Conservation (phyloP, 108 stramenopile species). For the Cyclotella distinguenda region DNA sequence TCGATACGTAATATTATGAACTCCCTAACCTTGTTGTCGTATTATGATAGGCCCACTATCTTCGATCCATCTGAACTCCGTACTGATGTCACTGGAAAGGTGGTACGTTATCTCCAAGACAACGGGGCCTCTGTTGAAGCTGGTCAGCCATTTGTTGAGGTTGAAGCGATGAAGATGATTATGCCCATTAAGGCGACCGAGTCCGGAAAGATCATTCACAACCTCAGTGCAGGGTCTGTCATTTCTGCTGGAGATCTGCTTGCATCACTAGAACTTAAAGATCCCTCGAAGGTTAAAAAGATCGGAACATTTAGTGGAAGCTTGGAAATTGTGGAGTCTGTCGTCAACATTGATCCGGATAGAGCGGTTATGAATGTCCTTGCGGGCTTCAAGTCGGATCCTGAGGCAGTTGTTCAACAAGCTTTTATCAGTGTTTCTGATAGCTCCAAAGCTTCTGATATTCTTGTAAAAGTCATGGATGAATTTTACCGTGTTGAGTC, state of each 20-base stretch:
- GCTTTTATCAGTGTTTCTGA: constrained; percentile 56
- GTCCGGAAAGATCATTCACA: constrained; percentile 91
- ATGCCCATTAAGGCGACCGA: constrained; percentile 95
- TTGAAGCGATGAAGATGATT: constrained; percentile 96
- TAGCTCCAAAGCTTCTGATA: constrained; percentile 52
- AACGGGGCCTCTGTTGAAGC: constrained; percentile 85
- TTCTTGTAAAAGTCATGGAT: constrained; percentile 63
- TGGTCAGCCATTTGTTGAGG: constrained; percentile 93
- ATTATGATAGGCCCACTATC: constrained; percentile 78
- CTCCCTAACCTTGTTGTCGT: background rate
- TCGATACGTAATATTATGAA: background rate
- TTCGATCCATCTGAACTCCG: constrained; percentile 97
- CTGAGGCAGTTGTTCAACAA: constrained; percentile 52
- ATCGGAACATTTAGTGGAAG: constrained; percentile 80
- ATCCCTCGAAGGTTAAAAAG: constrained; percentile 94
- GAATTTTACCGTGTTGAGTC: constrained; percentile 89
- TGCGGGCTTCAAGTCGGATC: constrained; percentile 67
- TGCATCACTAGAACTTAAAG: constrained; percentile 92
- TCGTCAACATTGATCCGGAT: constrained; percentile 42
- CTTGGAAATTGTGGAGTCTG: constrained; percentile 61
- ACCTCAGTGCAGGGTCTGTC: constrained; percentile 91
- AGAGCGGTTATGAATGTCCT: constrained; percentile 68
- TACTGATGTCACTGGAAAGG: constrained; percentile 97
- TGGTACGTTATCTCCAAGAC: constrained; percentile 96
- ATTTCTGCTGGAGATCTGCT: constrained; percentile 95